These are phyloP conservation scores for Ilyonectria destructans DNA, from an alignment of 2,329 filamentous ascomycete genomes.

Conservation along the genomic window DNA sequence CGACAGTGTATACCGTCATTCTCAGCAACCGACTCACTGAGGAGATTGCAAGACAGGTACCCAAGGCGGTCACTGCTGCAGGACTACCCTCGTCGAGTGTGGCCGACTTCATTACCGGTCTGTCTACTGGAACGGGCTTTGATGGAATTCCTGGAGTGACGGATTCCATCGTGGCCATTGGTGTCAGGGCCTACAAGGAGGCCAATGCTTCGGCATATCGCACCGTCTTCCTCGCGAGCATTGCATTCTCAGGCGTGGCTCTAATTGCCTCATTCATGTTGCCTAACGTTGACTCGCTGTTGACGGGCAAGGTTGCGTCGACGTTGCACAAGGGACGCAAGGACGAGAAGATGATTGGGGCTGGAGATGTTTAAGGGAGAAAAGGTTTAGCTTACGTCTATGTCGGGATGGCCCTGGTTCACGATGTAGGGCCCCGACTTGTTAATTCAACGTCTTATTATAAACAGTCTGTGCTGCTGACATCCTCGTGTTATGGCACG, in stretches of 20 bases:
- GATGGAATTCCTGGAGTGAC: constrained; percentile 52
- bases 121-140: constrained; percentile 50
- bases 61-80: constrained; percentile 54
- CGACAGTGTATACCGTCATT: constrained; percentile 55
- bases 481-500: neutral
- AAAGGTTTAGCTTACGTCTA: neutral
- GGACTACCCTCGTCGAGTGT: constrained; percentile 56
- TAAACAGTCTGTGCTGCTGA: neutral
- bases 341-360: constrained; percentile 41
- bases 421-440: neutral
- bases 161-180: constrained; percentile 49
- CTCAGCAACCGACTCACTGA: constrained; percentile 53
- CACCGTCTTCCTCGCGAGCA: constrained; percentile 55
- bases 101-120: constrained; percentile 53
- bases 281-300: constrained; percentile 54
- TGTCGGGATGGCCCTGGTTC: neutral
- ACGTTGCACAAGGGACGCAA: constrained; percentile 50
- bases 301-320: constrained; percentile 54
- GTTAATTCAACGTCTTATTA: neutral
- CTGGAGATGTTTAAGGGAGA: constrained; percentile 19
- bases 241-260: constrained; percentile 54
- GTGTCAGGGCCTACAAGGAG: constrained; percentile 51
- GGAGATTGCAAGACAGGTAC: constrained; percentile 52
- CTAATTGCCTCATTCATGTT: constrained; percentile 52
- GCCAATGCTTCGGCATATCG: constrained; percentile 55